These are phyloP conservation scores for Diaporthe aspalathi DNA, from an alignment of 2,329 filamentous ascomycete genomes.

Conservation along the genomic window DNA sequence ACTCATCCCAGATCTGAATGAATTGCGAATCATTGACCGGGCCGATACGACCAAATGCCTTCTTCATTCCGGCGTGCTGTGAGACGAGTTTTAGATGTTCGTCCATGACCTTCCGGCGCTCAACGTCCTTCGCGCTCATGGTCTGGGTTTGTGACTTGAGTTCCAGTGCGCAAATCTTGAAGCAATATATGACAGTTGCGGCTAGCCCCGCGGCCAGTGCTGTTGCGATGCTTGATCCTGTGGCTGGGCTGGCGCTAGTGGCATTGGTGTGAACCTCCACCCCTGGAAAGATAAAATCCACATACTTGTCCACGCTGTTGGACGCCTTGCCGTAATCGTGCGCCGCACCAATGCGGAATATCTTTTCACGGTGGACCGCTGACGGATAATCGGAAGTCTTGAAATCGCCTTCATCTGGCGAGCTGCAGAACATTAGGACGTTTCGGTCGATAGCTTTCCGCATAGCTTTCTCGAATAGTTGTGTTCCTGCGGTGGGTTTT, in stretches of 20 bases:
- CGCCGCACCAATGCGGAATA: slow-evolving; percentile 1
- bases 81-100: neutral
- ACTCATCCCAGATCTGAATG: neutral
- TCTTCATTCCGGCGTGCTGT: neutral
- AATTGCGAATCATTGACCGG: neutral
- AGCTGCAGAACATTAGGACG: slow-evolving; percentile 9
- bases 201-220: neutral
- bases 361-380: neutral
- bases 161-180: neutral
- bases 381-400: fast-evolving
- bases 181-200: slow-evolving; percentile 10
- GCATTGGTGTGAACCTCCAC: neutral
- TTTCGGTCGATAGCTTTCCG: fast-evolving
- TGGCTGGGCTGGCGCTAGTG: neutral
- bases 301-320: neutral
- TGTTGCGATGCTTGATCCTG: neutral
- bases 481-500: fast-evolving
- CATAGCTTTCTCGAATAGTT: neutral
- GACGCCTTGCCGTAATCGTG: neutral
- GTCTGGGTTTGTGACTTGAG: neutral
- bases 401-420: neutral
- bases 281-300: neutral
- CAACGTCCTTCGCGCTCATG: neutral
- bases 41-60: neutral
- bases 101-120: neutral